Percentiles rank a stretch among this genome's conserved stretches.
Conservation (phyloP, 805 yeast species). For the Suhomyces xylopsoci region DNA sequence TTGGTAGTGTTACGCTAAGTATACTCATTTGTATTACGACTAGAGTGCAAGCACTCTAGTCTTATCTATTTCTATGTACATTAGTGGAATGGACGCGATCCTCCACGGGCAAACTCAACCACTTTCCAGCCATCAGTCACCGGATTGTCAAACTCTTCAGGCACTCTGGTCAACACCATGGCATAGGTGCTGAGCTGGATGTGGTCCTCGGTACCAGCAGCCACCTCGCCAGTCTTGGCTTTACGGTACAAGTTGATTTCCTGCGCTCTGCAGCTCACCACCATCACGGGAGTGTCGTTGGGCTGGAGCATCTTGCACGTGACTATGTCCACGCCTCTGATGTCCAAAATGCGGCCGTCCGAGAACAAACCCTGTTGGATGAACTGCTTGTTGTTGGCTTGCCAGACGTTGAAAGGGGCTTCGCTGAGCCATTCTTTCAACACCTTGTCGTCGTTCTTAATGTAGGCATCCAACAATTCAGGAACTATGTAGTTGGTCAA, state of each 20-base stretch:
- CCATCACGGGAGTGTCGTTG: constrained; percentile 86
- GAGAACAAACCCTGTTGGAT: constrained; percentile 87
- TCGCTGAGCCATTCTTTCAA: constrained; percentile 92
- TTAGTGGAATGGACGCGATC: constrained; percentile 72
- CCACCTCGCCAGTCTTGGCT: constrained; percentile 87
- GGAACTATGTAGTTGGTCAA: constrained; percentile 92
- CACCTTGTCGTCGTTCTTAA: constrained; percentile 80
- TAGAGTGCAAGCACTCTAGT: too few species aligned
- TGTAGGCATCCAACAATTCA: constrained; percentile 92
- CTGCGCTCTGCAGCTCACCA: constrained; percentile 94
- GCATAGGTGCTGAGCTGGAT: constrained; percentile 93
- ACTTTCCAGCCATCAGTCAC: constrained; percentile 98
- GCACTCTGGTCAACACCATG: constrained; percentile 88
- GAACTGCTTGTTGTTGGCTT: constrained; percentile 88
- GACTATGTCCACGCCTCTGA: constrained; percentile 90
- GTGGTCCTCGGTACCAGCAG: constrained; percentile 94
- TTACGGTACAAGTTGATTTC: constrained; percentile 88
- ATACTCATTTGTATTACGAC: too few species aligned
- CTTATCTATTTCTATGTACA: constrained; percentile 2
- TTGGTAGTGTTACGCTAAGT: too few species aligned
- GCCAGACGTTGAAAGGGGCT: constrained; percentile 93
- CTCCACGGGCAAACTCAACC: constrained; percentile 90
- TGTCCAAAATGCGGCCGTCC: constrained; percentile 88
- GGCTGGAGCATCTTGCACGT: constrained; percentile 87
- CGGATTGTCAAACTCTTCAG: constrained; percentile 85